Base-by-base conservation (phyloP, 495 filamentous ascomycete genomes). In the Chaetomium tenue region DNA sequence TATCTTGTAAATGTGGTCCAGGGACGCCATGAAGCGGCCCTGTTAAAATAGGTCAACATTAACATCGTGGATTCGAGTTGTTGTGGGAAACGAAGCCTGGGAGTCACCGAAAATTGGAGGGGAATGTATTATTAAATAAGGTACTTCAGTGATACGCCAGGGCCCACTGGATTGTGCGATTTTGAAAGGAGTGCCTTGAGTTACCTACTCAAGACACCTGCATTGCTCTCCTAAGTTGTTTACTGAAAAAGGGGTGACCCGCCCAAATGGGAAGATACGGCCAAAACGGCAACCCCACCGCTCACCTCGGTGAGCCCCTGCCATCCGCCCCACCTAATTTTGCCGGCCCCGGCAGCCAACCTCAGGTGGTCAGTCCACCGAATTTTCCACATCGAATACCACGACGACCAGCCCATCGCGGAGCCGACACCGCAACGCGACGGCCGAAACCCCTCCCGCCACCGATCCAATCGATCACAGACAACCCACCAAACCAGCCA, bases 401-500 rank as follows among this genome's bases (percentile, higher is more conserved):
- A 60, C 63, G 57, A 55, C 58, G 44, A 52, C 50, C 42, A 63
- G 54, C 61, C 15, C 51, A 63, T 56, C 60, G 51, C 60, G 60
- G 42, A 63, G 51, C 65, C 61, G 40, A 51, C 44, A 63, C 60
- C 22, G 51, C 60, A 61, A 39, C 63, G 37, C 57, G 60, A 60
- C 60, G 26, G 25, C 42, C 63, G 12, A 51, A 0, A 7, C 12
- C 53, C 13, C 18, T 20, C 44, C 16, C 23, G 33, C 15, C 37
- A 50, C 28, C 40, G 15, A 60, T 46, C 58, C 53, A 65, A 62
- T 66, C 46, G 51, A 28, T 12, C 33, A 28, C 46, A 2, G 42
- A 8, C 60, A 20, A 58, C 12, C 50, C 42, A 6, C 44, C 56
- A 46, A n/a, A 5, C 39, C 61, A 53, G 18, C 64, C 60, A 81